These are phyloP conservation scores for rapeseed (Brassica napus) DNA, from an alignment of 345 rosid species.

Conservation along the genomic window Da-Ae NC_063441.1:18592501-18593000, in stretches of 20 bases:
- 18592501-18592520: constrained; percentile 59
- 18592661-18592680: constrained; percentile 78
- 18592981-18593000: constrained; percentile 80
- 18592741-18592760: constrained; percentile 74
- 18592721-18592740: constrained; percentile 58
- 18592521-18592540: not conserved
- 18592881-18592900: constrained; percentile 50
- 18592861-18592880: constrained; percentile 59
- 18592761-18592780: constrained; percentile 68
- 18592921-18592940: constrained; percentile 73
- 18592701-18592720: constrained; percentile 57
- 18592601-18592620: constrained; percentile 95
- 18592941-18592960: constrained; percentile 81
- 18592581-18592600: constrained; percentile 98
- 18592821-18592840: constrained; percentile 97
- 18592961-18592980: constrained; percentile 97
- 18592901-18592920: constrained; percentile 67
- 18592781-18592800: constrained; percentile 69
- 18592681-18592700: constrained; percentile 31
- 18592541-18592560: not conserved
- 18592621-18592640: constrained; percentile 85
- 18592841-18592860: constrained; percentile 97
- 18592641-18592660: constrained; percentile 92
- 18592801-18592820: constrained; percentile 93
- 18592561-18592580: constrained; percentile 85